A percentile compares a stretch with the other conserved stretches of the same genome.
These are phyloP conservation scores for Litsea cubeba DNA, from an alignment of 164 flowering plant genomes.

Conservation along the genomic window DNA sequence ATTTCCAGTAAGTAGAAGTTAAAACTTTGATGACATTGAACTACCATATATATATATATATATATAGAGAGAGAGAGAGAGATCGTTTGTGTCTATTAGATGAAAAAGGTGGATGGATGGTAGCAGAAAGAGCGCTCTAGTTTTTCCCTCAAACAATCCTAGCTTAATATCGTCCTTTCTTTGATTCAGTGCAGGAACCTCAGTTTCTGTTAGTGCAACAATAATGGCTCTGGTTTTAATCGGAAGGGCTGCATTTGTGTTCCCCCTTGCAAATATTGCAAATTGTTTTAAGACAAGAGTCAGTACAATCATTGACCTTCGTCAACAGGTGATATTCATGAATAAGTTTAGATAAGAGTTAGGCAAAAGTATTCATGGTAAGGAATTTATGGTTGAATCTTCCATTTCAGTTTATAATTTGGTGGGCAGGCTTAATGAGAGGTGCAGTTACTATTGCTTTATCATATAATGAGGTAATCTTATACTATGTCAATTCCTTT, in stretches of 20 bases:
- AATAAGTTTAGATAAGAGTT: background rate
- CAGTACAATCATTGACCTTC: conserved; percentile 28
- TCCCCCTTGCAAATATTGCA: conserved; percentile 42
- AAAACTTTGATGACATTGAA: too few species aligned
- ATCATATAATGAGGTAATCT: conserved; percentile 50
- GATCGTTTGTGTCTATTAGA: too few species aligned
- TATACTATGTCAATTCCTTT: background rate
- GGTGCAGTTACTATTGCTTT: conserved; percentile 80
- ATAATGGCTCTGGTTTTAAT: conserved; percentile 45
- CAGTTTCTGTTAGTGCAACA: conserved; percentile 52
- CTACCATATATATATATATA: background rate
- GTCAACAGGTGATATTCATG: conserved; percentile 37
- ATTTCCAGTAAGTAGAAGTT: background rate
- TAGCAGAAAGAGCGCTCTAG: too few species aligned
- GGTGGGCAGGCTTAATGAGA: conserved; percentile 92
- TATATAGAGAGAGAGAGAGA: too few species aligned
- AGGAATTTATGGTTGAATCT: background rate
- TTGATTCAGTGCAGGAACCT: conserved; percentile 49
- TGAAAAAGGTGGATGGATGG: too few species aligned
- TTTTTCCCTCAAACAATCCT: background rate
- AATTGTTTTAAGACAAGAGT: conserved; percentile 32
- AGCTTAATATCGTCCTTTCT: background rate
- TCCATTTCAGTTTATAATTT: conserved; percentile 46
- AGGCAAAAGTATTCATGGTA: background rate
- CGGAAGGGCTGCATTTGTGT: conserved; percentile 76